Base-by-base conservation (phyloP, 1,284 basidiomycete genomes). In the Thecaphora thlaspeos region DNA sequence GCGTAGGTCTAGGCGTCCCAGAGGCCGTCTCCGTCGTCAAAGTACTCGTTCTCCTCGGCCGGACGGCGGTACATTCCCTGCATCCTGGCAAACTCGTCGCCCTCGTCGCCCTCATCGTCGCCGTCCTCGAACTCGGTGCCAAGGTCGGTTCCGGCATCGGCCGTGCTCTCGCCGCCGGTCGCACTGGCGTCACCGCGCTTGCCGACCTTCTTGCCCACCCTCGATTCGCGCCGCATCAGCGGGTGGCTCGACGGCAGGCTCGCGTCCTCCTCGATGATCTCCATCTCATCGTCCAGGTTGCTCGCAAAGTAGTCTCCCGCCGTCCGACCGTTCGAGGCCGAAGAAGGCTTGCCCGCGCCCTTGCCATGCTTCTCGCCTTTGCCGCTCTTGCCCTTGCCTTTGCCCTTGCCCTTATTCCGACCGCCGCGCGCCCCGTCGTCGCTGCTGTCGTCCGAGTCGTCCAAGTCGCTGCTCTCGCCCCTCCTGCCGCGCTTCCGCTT, bases 251-350 rank as follows among this genome's bases (percentile, higher is more conserved):
- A 45, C 3, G 63, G 63, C 36, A 61, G 36, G 48, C 50, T 48
- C 21, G 54, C 59, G 26, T 66, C 63, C 37, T 58, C 63, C 30
- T 66, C 63, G 19, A 61, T 22, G 21, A 61, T 44, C 44, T 62
- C 55, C 24, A 39, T 46, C 39, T 56, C 47, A 3, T 60, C 56
- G 36, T 54, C 47, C 36, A 49, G 44, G 41, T 55, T 51, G 38
- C 56, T 54, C n/a, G 49, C 56, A 44, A 64, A 60, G 43, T 64
- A 56, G 14, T 39, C 40, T 36, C 37, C 34, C 26, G 26, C 26
- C 26, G 5, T 5, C 11, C 7, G 7, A 11, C 26, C 26, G 26
- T 28, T 28, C 32, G 32, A 30, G 8, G 28, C 7, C 28, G 48
- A 47, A 32, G 50, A 38, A 12, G 37, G n/a, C 37, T 48, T 46